Evolutionary conservation across 148 eudicot genomes (phyloP), one percentile per base, ranked within the genome.

Genomic region (Fagopyrum esculentum): DNA sequence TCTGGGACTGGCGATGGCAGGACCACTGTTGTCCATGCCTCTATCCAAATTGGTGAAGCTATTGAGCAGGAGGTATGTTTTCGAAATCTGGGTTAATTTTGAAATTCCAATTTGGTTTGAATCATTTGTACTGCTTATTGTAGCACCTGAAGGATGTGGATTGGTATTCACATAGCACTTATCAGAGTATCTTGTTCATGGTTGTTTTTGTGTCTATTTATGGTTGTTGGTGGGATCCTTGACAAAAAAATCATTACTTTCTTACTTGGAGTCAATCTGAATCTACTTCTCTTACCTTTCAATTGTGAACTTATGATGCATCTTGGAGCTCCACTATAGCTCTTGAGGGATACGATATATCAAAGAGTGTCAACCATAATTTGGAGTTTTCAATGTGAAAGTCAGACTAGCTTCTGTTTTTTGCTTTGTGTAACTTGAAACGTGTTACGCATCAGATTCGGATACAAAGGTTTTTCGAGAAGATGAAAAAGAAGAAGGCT

Each of bases 31-130:
- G 91, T 95, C 45, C 90, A 84, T 49, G 98, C 96, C 15, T 91
- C 93, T 3, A 72, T 43, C 57, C 93, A 87, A 52, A 85, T 95
- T 63, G 98, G 97, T 35, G 97, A 95, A 85, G 97, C 97, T 47
- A 75, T 95, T 77, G 98, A 95, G 79, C 87, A 95, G 46, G 97
- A 92, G 97, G 97, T 90, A 50, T 43, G 78, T 66, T 66, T 35
- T 40, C 16, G 9, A 6, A 3, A 30, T 30, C 6, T 29, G 40
- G 40, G 40, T 1, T 30, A 11, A 12, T 6, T 30, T 63, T 29
- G 16, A 63, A 66, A 17, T 66, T 71, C 8, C 57, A 52, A 13
- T 52, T 4, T 3, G 17, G 6, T 66, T 66, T 66, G 46, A 43
- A 35, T 66, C 6, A 15, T 66, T 35, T 66, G 4, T 6, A 66